Percentiles rank a stretch among this genome's conserved stretches.
Evolutionary conservation across 306 rosid genomes (phyloP).

Genomic region (Quercus parvula): DNA sequence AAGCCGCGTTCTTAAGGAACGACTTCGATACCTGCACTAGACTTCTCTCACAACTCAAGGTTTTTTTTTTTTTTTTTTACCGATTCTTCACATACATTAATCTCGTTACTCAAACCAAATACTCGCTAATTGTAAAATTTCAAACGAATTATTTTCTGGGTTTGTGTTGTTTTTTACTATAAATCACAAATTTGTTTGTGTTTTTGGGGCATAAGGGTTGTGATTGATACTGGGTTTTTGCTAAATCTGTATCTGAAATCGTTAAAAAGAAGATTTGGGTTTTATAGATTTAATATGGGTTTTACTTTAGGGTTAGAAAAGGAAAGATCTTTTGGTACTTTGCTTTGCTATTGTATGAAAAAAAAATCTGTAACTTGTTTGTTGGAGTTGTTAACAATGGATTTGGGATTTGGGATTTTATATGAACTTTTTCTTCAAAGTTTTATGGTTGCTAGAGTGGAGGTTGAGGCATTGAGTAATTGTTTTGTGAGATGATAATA

Average conservation of each 20-base stretch:
- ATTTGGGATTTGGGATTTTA: background rate
- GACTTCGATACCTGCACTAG: slow-evolving; percentile 46
- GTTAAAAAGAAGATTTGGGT: background rate
- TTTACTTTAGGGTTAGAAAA: background rate
- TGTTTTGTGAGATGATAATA: background rate
- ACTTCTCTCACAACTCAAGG: slow-evolving; percentile 83
- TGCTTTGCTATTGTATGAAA: no score
- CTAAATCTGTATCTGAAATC: background rate
- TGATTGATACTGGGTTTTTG: background rate
- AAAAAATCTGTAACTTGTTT: no score
- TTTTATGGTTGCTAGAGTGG: background rate
- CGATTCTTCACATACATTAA: no score
- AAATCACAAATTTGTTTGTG: background rate
- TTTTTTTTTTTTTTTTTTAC: slow-evolving; percentile 3
- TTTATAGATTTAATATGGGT: background rate
- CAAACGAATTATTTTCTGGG: background rate
- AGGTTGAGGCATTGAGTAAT: background rate
- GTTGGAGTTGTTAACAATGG: background rate
- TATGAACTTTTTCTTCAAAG: background rate
- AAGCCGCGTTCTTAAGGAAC: slow-evolving; percentile 61
- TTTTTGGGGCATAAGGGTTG: background rate
- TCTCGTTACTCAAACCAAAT: background rate
- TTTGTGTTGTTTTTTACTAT: background rate
- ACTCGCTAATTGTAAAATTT: background rate
- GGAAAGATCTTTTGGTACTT: no score